Evolutionary conservation across 768 basidiomycete species (phyloP).

Genomic region (Xanthoconium purpureum): DNA sequence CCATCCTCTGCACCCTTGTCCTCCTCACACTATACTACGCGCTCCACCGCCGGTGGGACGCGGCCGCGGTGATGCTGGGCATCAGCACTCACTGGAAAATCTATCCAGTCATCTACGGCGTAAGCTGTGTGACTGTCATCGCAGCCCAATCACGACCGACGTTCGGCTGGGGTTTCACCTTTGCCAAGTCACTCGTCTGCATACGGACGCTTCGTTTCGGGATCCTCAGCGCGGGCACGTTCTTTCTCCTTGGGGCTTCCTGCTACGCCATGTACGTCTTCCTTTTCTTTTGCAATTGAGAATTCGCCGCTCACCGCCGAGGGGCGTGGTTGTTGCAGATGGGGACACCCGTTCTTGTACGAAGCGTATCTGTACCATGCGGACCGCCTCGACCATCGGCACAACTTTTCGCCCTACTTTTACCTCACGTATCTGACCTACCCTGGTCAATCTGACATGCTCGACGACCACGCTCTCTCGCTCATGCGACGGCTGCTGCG

Average conservation of each 20-base stretch:
- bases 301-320: neutral
- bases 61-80: slow-evolving; percentile 72
- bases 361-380: slow-evolving; percentile 94
- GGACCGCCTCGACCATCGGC: slow-evolving; percentile 89
- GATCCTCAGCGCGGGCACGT: slow-evolving; percentile 64
- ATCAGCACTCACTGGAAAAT: slow-evolving; percentile 95
- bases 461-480: slow-evolving; percentile 19
- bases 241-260: slow-evolving; percentile 53
- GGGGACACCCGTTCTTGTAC: slow-evolving; percentile 90
- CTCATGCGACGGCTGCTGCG: slow-evolving; percentile 47
- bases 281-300: slow-evolving; percentile 1
- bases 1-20: slow-evolving; percentile 77
- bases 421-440: slow-evolving; percentile 91
- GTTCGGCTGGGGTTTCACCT: slow-evolving; percentile 20
- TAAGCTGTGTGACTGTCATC: slow-evolving; percentile 53
- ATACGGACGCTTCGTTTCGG: slow-evolving; percentile 59
- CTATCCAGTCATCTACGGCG: slow-evolving; percentile 89
- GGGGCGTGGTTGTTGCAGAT: slow-evolving; percentile 45
- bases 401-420: slow-evolving; percentile 98
- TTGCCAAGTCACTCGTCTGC: slow-evolving; percentile 45
- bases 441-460: slow-evolving; percentile 37
- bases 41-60: slow-evolving; percentile 55
- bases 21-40: slow-evolving; percentile 64
- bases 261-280: slow-evolving; percentile 76
- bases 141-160: slow-evolving; percentile 21